phyloP scores from a whole-genome alignment of 2,329 filamentous ascomycete species.

The Furcasterigmium furcatum region DNA sequence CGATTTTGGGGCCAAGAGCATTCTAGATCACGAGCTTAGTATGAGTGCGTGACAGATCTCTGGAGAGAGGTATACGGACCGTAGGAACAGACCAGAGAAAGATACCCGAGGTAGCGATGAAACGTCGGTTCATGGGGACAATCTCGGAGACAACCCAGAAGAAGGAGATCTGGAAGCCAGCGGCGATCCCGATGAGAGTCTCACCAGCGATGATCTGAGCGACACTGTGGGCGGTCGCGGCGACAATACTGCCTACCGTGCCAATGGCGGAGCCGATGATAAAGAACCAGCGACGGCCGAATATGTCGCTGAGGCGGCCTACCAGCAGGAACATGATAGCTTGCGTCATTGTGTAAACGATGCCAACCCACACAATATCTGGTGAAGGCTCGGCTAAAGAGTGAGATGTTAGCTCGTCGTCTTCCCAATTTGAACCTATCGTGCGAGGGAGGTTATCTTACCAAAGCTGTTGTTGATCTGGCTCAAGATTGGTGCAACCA shows the following conservation, averaged over 20 bases:
- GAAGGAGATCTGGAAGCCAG: conserved; percentile 31
- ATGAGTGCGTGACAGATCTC: neutral
- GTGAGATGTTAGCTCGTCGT: neutral
- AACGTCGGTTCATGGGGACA: conserved; percentile 31
- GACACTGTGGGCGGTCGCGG: conserved; percentile 29
- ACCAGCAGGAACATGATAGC: conserved; percentile 21
- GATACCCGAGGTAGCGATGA: conserved; percentile 21
- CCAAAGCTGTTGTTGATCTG: neutral
- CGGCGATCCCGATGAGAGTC: conserved; percentile 30
- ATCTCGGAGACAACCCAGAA: conserved; percentile 31
- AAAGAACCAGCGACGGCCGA: conserved; percentile 22
- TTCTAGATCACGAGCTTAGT: neutral
- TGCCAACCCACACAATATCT: conserved; percentile 24
- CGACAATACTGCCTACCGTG: conserved; percentile 31
- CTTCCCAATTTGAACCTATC: neutral
- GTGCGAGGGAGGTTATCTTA: neutral
- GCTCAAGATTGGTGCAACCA: neutral
- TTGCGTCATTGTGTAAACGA: conserved; percentile 22
- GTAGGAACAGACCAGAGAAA: conserved; percentile 27
- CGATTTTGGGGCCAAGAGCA: conserved; percentile 15
- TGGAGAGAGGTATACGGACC: conserved; percentile 18
- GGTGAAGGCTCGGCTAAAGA: neutral
- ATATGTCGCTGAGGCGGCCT: conserved; percentile 21
- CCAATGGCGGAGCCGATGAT: conserved; percentile 23
- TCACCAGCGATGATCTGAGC: conserved; percentile 30